Evolutionary conservation across 164 flowering plant genomes (phyloP), one percentile per base, ranked within the genome.

Genomic region (Tetrastigma voinierianum): DNA sequence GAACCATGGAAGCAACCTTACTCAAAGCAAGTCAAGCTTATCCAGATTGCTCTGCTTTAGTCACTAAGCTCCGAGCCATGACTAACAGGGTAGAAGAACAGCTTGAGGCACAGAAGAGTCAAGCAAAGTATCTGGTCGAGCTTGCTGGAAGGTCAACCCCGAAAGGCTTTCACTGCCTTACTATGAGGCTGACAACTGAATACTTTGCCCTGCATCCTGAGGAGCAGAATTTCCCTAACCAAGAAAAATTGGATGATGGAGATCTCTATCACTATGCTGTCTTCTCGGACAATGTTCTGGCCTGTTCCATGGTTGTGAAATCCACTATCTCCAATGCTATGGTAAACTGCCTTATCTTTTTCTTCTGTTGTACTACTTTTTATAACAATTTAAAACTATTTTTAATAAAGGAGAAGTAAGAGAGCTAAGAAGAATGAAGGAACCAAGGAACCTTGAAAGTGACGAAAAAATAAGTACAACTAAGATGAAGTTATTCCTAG

Each of bases 261-360:
- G 72, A 78, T 70, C 84, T 84, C 21, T 72, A 81, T 75, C 98
- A 95, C 71, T 87, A 80, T 80, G 97, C 81, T 68, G 78, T 92
- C 45, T 90, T 95, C 80, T 90, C 98, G 67, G 98, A 92, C 80
- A 92, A 95, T 83, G 72, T 95, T 66, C 75, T 92, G 72, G 97
- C 98, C 59, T 89, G 88, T 85, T 82, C 94, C 14, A 97, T 89
- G 70, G 97, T 89, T 72, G 87, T 95, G 20, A 90, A 87, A 48
- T 92, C 98, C 57, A 87, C 97, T 11, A 61, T 90, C 56, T 84
- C 90, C 47, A 63, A 72, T 68, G 79, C 97, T 10, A 59, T 48
- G 91, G 98, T 95, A 86, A 76, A 45, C 20, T 51, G 20, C 51
- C 17, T 61, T 21, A 10, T 12, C 62, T 43, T 10, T 46, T 46